Percentiles rank a stretch among this genome's conserved stretches.
These are phyloP conservation scores for Fusarium nisikadoi DNA, from an alignment of 2,329 filamentous ascomycete genomes.

Conservation along the genomic window DNA sequence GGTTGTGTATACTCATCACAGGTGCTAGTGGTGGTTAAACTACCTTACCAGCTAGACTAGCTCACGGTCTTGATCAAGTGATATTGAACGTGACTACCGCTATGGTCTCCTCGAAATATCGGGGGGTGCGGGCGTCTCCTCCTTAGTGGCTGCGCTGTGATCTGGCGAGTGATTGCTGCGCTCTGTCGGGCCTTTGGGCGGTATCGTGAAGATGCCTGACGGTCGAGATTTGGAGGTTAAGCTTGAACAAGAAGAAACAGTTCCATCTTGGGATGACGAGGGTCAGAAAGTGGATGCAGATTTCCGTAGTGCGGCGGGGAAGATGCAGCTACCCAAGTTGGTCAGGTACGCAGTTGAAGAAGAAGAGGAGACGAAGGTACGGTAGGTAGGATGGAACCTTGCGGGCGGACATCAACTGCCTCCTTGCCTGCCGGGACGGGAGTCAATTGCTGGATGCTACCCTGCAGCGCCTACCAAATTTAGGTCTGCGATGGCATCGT, in stretches of 20 bases:
- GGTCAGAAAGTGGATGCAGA: conserved; percentile 25
- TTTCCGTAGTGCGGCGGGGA: conserved; percentile 31
- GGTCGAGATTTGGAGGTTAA: conserved; percentile 22
- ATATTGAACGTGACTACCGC: conserved; percentile 24
- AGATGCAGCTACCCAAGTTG: conserved; percentile 24
- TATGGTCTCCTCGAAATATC: not conserved
- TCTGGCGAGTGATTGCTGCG: conserved; percentile 1
- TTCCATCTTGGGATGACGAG: conserved; percentile 11
- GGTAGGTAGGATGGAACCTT: not conserved
- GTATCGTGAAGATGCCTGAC: conserved; percentile 27
- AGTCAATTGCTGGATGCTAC: not conserved
- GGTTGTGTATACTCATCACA: conserved; percentile 22
- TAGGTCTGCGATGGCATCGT: not conserved
- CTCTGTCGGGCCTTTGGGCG: conserved; percentile 12
- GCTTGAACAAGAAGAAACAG: conserved; percentile 9
- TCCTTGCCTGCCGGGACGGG: not conserved
- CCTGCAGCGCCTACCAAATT: not conserved
- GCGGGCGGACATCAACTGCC: not conserved
- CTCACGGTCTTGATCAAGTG: conserved; percentile 21
- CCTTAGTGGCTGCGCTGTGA: conserved; percentile 8
- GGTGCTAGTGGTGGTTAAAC: conserved; percentile 25
- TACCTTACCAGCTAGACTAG: conserved; percentile 35
- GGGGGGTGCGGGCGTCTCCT: conserved; percentile 8
- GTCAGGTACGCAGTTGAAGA: conserved; percentile 9
- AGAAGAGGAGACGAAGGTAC: not conserved